A percentile compares a stretch with the other conserved stretches of the same genome.
phyloP scores from a whole-genome alignment of 192 early-diverging fungal species.

The Coemansia sp. region DNA sequence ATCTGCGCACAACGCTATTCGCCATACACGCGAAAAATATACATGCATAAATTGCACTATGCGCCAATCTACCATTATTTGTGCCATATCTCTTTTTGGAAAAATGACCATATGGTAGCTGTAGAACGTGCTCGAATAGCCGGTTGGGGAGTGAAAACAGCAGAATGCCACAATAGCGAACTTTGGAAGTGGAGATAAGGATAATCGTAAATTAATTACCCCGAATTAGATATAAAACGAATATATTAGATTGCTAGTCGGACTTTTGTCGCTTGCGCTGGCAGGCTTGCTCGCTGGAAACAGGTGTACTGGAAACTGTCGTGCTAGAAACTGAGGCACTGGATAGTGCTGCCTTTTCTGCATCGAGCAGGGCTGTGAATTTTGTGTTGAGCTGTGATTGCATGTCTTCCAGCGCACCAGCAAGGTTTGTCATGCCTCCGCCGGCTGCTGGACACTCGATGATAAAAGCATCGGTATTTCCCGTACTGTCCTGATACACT shows the following conservation, averaged over 20 bases:
- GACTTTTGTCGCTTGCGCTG: slow-evolving; percentile 6
- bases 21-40: not conserved
- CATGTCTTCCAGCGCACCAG: slow-evolving; percentile 18
- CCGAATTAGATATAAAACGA: too few species aligned
- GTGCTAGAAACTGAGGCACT: not conserved
- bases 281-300: not conserved
- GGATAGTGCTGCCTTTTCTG: slow-evolving; percentile 16
- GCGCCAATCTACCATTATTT: not conserved
- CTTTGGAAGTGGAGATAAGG: not conserved
- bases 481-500: slow-evolving; percentile 11
- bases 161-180: not conserved
- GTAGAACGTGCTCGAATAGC: not conserved
- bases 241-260: not conserved
- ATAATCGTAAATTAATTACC: not conserved
- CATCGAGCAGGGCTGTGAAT: slow-evolving; percentile 29
- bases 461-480: slow-evolving; percentile 11
- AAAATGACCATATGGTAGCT: not conserved
- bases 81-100: too few species aligned
- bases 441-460: slow-evolving; percentile 1
- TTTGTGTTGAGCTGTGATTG: slow-evolving; percentile 31
- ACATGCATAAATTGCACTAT: not conserved
- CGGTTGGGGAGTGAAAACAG: not conserved
- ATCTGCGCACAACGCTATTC: not conserved
- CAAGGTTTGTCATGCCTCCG: slow-evolving; percentile 7
- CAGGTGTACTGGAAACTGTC: not conserved